phyloP scores from a whole-genome alignment of 2,329 filamentous ascomycete genomes.

The Metarhizium sp. region DNA sequence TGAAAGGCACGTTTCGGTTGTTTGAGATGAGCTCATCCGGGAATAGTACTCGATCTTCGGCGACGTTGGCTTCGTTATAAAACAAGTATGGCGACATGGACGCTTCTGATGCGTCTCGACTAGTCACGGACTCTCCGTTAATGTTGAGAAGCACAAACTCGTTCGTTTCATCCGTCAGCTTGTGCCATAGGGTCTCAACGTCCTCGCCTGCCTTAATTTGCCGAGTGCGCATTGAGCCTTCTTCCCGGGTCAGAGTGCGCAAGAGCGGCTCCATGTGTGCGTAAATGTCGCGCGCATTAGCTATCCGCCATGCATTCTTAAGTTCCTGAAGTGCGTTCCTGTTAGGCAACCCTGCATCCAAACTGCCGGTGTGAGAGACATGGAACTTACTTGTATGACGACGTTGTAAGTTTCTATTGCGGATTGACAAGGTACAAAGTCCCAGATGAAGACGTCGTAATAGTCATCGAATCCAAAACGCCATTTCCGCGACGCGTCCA shows the following conservation, averaged over 20 bases:
- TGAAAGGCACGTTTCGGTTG: constrained; percentile 11
- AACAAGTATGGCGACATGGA: constrained; percentile 12
- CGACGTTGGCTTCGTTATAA: constrained; percentile 15
- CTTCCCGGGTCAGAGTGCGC: constrained; percentile 12
- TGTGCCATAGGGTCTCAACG: constrained; percentile 15
- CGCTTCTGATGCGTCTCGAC: constrained; percentile 2
- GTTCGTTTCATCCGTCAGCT: constrained; percentile 9
- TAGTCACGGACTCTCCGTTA: constrained; percentile 2
- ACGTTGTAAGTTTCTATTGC: constrained; percentile 11
- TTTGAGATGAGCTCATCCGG: constrained; percentile 12
- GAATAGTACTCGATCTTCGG: constrained; percentile 17
- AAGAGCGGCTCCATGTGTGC: constrained; percentile 14
- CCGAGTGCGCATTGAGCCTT: constrained; percentile 14
- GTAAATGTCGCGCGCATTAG: constrained; percentile 13
- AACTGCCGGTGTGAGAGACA: rapidly evolving
- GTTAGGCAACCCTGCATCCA: not conserved
- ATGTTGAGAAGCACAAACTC: constrained; percentile 10
- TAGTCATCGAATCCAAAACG: constrained; percentile 18
- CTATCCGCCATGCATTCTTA: constrained; percentile 16
- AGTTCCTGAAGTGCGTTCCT: constrained; percentile 11
- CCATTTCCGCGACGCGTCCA: constrained; percentile 15
- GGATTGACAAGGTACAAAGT: constrained; percentile 14
- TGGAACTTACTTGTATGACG: constrained; percentile 8
- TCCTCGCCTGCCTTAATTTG: constrained; percentile 15
- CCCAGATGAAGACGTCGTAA: constrained; percentile 20